Conservation (phyloP, 805 yeast species). For the Suhomyces tanzawaensis region DNA sequence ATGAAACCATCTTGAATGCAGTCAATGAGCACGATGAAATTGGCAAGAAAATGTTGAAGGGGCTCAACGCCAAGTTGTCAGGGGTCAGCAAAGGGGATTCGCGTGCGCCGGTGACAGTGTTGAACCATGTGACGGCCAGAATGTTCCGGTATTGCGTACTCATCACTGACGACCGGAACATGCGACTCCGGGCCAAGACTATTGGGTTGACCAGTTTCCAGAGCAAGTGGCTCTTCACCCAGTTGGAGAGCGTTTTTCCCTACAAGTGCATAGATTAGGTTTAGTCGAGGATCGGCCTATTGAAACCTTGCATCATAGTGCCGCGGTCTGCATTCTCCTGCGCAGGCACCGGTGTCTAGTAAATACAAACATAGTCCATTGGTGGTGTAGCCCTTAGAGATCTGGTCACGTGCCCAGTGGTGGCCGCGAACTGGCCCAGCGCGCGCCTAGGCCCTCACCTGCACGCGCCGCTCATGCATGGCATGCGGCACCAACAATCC, state of each 20-base stretch:
- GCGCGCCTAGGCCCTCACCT: too few species aligned
- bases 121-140: slow-evolving; percentile 38
- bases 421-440: too few species aligned
- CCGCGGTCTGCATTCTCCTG: too few species aligned
- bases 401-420: too few species aligned
- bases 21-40: slow-evolving; percentile 43
- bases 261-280: slow-evolving; percentile 51
- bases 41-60: slow-evolving; percentile 40
- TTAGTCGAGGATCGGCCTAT: neutral
- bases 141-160: slow-evolving; percentile 56
- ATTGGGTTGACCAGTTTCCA: slow-evolving; percentile 55
- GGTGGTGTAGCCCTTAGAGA: too few species aligned
- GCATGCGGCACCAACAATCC: too few species aligned
- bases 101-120: slow-evolving; percentile 3
- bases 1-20: slow-evolving; percentile 60
- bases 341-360: too few species aligned
- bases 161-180: slow-evolving; percentile 71
- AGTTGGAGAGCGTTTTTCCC: slow-evolving; percentile 45
- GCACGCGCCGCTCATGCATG: too few species aligned
- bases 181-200: slow-evolving; percentile 63
- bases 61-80: slow-evolving; percentile 15
- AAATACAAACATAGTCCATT: too few species aligned
- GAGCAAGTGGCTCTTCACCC: slow-evolving; percentile 59
- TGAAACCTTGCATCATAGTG: neutral
- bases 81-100: too few species aligned